phyloP scores from a whole-genome alignment of 2,329 filamentous ascomycete species.

The Neoascochyta sp. region DNA sequence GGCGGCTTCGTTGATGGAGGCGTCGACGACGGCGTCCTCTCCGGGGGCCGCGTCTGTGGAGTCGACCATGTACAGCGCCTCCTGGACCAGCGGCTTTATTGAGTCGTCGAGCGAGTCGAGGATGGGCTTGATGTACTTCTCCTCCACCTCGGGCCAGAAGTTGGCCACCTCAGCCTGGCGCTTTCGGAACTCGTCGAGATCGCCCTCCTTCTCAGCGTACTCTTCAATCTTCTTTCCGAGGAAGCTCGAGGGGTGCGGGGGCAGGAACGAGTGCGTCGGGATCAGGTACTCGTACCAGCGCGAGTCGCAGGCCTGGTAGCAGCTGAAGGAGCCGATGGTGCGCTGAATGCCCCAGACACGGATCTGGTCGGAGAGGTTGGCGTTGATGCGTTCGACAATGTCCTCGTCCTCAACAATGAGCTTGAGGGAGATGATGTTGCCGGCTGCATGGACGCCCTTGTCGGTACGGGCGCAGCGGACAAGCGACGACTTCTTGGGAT shows the following conservation, averaged over 20 bases:
- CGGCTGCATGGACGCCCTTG: constrained; percentile 94
- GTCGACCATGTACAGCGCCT: constrained; percentile 52
- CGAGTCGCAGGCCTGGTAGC: constrained; percentile 91
- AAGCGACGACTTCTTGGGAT: constrained; percentile 92
- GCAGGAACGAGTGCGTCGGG: constrained; percentile 86
- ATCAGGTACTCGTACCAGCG: constrained; percentile 97
- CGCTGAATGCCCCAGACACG: constrained; percentile 90
- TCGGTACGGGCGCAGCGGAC: constrained; percentile 93
- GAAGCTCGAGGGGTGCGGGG: constrained; percentile 84
- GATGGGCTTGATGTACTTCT: constrained; percentile 71
- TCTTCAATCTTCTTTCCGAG: constrained; percentile 80
- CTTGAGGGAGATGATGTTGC: constrained; percentile 92
- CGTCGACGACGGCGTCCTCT: constrained; percentile 34
- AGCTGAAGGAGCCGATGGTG: constrained; percentile 87
- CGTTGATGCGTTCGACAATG: constrained; percentile 88
- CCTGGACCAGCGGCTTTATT: constrained; percentile 59
- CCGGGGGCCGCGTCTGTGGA: constrained; percentile 22
- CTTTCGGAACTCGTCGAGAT: constrained; percentile 63
- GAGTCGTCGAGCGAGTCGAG: constrained; percentile 59
- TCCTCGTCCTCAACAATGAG: constrained; percentile 90
- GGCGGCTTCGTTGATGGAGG: constrained; percentile 17
- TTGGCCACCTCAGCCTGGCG: constrained; percentile 72
- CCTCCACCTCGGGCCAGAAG: constrained; percentile 82
- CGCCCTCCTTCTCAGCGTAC: constrained; percentile 67
- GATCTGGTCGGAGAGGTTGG: constrained; percentile 79